A percentile compares a stretch with the other conserved stretches of the same genome.
phyloP scores from a whole-genome alignment of 2,329 filamentous ascomycete species.

The Coniochaeta sp. region DNA sequence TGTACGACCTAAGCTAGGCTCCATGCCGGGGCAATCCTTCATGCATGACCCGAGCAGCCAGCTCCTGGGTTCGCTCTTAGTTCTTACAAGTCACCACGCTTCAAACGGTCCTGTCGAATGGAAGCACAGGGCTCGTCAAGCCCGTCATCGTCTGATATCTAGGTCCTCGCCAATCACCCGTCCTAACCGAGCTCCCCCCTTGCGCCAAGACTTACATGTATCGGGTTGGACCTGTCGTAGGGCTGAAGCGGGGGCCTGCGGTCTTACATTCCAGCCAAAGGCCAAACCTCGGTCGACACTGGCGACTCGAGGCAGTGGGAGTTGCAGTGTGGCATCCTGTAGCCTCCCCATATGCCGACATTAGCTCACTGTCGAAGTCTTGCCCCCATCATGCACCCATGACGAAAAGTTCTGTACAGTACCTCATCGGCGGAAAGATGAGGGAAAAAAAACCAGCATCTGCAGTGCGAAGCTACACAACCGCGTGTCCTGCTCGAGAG shows the following conservation, averaged over 20 bases:
- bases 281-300: not conserved
- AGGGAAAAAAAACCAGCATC: not conserved
- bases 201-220: not conserved
- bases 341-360: not conserved
- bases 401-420: not conserved
- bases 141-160: not conserved
- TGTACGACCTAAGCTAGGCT: not conserved
- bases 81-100: not conserved
- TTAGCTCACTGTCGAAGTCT: not conserved
- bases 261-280: not conserved
- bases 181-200: not conserved
- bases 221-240: not conserved
- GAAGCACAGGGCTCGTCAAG: not conserved
- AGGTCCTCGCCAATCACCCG: not conserved
- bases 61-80: not conserved
- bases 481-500: not conserved
- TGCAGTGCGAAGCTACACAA: not conserved
- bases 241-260: not conserved
- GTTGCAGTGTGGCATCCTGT: not conserved
- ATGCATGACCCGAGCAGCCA: not conserved
- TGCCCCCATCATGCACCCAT: not conserved
- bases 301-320: not conserved
- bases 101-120: not conserved
- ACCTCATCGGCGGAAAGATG: not conserved
- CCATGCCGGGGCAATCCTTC: not conserved